Evolutionary conservation across 2,329 filamentous ascomycete species (phyloP), one percentile per base, ranked within the genome.

Genomic region (Passalora sequoiae): DNA sequence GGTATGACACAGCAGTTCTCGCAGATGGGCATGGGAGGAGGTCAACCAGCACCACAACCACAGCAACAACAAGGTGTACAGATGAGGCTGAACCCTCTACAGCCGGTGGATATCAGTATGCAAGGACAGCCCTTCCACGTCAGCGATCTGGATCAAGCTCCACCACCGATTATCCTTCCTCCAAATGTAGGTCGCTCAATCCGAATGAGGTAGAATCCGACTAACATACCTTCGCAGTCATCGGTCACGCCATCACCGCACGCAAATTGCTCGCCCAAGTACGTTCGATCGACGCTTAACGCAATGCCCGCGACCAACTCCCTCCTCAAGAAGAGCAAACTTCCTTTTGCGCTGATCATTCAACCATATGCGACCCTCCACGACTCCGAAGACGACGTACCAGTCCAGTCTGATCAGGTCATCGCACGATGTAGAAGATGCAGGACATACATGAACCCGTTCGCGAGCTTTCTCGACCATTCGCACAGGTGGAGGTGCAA

Each of bases 401-500:
- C 91, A 5, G 81, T 98, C 37, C 86, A 97, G 20, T 86, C 94
- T 62, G 92, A 98, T 65, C 92, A 97, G 69, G 86, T 97, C 53
- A 98, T 98, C 64, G 94, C 91, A 44, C 83, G 92, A 61, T 98
- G 92, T 74, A 81, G 92, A 66, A 83, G 92, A 69, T 98, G 92
- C 70, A 78, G 92, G 57, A 92, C 91, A 43, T 97, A 97, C 66
- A 97, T 97, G 74, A 97, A 97, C 66, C 89, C 92, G 9, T 98
- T 91, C 58, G 92, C 94, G 47, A 88, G 87, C 35, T 98, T 98
- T 71, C 73, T 98, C 49, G 92, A 98, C 60, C 88, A 97, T 62
- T 92, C 92, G 35, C 92, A 98, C 69, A 80, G 92, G 62, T 98
- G 92, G 92, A 84, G 91, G 61, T 98, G 92, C 73, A 98, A 98